Conservation (phyloP, 75 land plant species). For the Pseudotsuga menziesii region DNA sequence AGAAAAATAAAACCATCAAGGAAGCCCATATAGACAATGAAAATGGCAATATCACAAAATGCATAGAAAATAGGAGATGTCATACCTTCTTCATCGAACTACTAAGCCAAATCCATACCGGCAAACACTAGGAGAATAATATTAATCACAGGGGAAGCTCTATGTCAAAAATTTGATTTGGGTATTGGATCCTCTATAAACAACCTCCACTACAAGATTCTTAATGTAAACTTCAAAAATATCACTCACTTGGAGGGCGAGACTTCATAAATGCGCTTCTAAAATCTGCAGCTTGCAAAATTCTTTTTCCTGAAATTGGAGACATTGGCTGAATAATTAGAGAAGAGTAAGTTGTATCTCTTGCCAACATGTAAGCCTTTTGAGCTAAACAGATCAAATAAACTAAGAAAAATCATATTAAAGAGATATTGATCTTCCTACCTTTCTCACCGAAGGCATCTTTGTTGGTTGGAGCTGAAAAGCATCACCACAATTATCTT, state of each 20-base stretch:
- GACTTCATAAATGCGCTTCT: neutral
- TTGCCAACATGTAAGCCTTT: neutral
- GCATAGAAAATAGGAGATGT: no score
- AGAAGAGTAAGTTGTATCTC: neutral
- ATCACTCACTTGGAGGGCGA: neutral
- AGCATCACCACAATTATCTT: neutral
- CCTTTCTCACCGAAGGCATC: slow-evolving; percentile 31
- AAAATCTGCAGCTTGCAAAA: slow-evolving; percentile 20
- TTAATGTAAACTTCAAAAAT: no score
- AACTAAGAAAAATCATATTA: neutral
- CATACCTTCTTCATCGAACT: no score
- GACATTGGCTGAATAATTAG: slow-evolving; percentile 22
- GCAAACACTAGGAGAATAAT: no score
- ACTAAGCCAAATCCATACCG: no score
- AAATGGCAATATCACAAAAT: no score
- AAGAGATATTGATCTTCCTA: slow-evolving; percentile 2
- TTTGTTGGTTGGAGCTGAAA: slow-evolving; percentile 13
- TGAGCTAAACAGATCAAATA: slow-evolving; percentile 3
- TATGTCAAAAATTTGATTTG: no score
- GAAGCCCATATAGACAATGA: no score
- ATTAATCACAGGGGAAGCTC: no score
- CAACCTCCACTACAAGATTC: no score
- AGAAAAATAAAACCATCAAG: no score
- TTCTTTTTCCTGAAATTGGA: slow-evolving; percentile 42
- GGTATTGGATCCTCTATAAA: no score